Conservation (phyloP, 2,329 filamentous ascomycete species). For the Graphilbum sp. region DNA sequence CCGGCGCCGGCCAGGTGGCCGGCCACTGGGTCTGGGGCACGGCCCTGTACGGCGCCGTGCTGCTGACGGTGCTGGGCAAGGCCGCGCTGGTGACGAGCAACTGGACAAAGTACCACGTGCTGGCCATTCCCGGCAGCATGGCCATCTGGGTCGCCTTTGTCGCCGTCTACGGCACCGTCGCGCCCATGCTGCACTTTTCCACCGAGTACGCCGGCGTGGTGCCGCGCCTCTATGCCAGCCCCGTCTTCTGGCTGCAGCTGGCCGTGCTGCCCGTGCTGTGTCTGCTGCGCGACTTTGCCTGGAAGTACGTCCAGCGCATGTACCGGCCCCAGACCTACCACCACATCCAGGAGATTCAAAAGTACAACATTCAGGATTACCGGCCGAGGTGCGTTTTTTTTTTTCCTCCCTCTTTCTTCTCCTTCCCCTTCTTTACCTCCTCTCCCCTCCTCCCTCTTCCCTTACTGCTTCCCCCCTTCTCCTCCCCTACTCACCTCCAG, state of each 20-base stretch:
- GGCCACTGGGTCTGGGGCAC: conserved; percentile 98
- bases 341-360: conserved; percentile 98
- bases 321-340: conserved; percentile 93
- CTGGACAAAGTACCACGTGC: conserved; percentile 96
- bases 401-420: not conserved
- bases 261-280: conserved; percentile 66
- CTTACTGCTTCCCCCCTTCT: not conserved
- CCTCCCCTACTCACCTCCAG: conserved; percentile 24
- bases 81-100: conserved; percentile 89
- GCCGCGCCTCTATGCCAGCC: conserved; percentile 61
- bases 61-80: conserved; percentile 87
- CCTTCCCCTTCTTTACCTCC: not conserved
- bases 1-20: conserved; percentile 62
- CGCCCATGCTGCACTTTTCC: conserved; percentile 67
- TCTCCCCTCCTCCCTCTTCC: conserved; percentile 14
- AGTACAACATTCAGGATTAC: conserved; percentile 99
- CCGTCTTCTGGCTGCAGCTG: conserved; percentile 85
- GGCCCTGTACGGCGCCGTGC: conserved; percentile 82
- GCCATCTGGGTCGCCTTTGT: conserved; percentile 82
- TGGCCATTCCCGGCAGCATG: conserved; percentile 90
- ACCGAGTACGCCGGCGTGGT: conserved; percentile 75
- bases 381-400: conserved; percentile 56
- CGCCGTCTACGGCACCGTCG: conserved; percentile 71
- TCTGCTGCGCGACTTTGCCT: conserved; percentile 74
- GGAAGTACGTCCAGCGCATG: conserved; percentile 97